Base-by-base conservation (phyloP, 495 filamentous ascomycete genomes). In the Tuber melanosporum region DNA sequence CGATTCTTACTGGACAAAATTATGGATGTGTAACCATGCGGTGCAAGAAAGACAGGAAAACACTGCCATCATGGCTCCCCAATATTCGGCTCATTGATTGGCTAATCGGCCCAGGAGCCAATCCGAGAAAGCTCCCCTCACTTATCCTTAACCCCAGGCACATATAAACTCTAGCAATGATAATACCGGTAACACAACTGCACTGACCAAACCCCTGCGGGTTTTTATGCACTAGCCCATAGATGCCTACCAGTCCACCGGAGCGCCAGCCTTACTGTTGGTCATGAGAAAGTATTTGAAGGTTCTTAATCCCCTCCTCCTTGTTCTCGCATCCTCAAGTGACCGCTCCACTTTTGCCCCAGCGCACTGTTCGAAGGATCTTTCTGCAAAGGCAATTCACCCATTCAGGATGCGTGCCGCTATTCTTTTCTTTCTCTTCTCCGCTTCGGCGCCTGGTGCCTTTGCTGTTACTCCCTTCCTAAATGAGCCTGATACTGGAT, bases 401-500 rank as follows among this genome's bases (percentile, higher is more conserved):
- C 2, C 1, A 57, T 12, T 57, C 3, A 71, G 0, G 8, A 45
- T 45, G 70, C 39, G 32, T 32, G n/a, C 22, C 17, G 62, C 45
- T 14, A 44, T 75, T 26, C 1, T 75, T 17, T 70, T 72, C 41
- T 70, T 75, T 17, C 7, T 75, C 7, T 70, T 72, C 66, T 70
- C 71, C 8, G n/a, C 26, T 45, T n/a, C 22, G 20, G 74, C 26
- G 8, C 44, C 62, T 4, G 9, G 22, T 9, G 71, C 47, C 15
- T 69, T 76, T 22, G 75, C 75, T 22, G 75, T 10, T 43, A 71
- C 39, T 20, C 75, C 75, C 14, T 76, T 76, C 75, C 7, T 76
- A 20, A 76, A 76, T 44, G 75, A 74, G 36, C 75, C 75, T 4
- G 75, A 76, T 47, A 76, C 75, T 36, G 75, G 75, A 42, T 69